These are phyloP conservation scores for Pythium folliculosum DNA, from an alignment of 352 stramenopile species.

Conservation along the genomic window DNA sequence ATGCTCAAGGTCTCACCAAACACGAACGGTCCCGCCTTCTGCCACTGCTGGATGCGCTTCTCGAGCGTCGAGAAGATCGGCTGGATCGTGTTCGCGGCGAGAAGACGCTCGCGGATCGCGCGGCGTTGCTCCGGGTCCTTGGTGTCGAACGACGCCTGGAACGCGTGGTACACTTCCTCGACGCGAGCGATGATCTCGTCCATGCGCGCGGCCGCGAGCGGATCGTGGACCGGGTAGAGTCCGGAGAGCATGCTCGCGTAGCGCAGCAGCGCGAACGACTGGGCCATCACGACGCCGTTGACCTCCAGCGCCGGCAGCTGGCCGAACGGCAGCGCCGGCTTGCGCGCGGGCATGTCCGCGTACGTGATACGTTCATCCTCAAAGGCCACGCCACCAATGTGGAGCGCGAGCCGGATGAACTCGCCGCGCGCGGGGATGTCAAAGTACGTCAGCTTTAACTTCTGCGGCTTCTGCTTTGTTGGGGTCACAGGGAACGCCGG, in stretches of 20 bases:
- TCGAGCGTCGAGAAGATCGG: slow-evolving; percentile 41
- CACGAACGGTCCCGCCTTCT: slow-evolving; percentile 22
- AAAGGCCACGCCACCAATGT: slow-evolving; percentile 36
- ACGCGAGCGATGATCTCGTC: slow-evolving; percentile 22
- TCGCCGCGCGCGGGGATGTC: slow-evolving; percentile 3
- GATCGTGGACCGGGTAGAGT: slow-evolving; percentile 28
- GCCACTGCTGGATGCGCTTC: slow-evolving; percentile 34
- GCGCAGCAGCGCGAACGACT: slow-evolving; percentile 28
- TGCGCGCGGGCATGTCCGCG: slow-evolving; percentile 26
- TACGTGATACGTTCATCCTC: slow-evolving; percentile 32
- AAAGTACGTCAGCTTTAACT: slow-evolving; percentile 12
- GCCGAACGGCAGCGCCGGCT: slow-evolving; percentile 32
- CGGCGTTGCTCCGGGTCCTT: slow-evolving; percentile 30
- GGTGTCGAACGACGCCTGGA: slow-evolving; percentile 12
- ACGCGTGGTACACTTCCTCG: slow-evolving; percentile 3
- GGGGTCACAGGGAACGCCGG: background rate
- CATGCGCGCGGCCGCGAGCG: background rate
- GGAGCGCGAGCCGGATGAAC: slow-evolving; percentile 29
- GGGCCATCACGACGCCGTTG: slow-evolving; percentile 18
- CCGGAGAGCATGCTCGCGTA: slow-evolving; percentile 31
- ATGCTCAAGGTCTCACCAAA: slow-evolving; percentile 41
- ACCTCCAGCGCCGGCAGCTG: slow-evolving; percentile 32
- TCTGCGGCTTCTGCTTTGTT: background rate
- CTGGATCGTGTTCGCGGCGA: slow-evolving; percentile 27
- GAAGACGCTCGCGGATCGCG: slow-evolving; percentile 39